A percentile compares a stretch with the other conserved stretches of the same genome.
Conservation (phyloP, 768 basidiomycete species). For the Boletus patriciae region DNA sequence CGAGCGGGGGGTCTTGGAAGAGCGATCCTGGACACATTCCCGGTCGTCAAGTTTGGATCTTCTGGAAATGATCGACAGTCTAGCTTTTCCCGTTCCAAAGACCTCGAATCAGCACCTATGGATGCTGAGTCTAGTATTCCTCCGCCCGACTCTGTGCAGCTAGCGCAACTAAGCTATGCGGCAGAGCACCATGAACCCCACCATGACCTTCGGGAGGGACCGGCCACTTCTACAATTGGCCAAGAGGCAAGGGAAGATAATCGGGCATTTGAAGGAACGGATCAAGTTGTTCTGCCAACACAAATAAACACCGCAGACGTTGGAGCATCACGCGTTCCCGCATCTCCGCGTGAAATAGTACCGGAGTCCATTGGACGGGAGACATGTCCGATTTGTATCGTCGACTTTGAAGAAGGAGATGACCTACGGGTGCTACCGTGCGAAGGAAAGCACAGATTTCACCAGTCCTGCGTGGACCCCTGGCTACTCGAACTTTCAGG, state of each 20-base stretch:
- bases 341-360: conserved; percentile 27
- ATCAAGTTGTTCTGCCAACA: conserved; percentile 5
- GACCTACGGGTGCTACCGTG: conserved; percentile 89
- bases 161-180: conserved; percentile 3
- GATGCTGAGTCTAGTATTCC: background rate
- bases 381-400: conserved; percentile 93
- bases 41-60: conserved; percentile 80
- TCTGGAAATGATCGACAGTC: conserved; percentile 18
- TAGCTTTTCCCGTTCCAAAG: conserved; percentile 25
- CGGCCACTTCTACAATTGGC: background rate
- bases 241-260: conserved; percentile 3
- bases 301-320: background rate
- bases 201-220: background rate
- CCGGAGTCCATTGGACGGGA: conserved; percentile 74
- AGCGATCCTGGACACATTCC: conserved; percentile 95
- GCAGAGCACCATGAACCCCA: background rate
- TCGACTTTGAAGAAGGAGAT: conserved; percentile 93
- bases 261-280: background rate
- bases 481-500: conserved; percentile 90
- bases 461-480: conserved; percentile 86
- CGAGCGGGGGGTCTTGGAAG: conserved; percentile 84
- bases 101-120: conserved; percentile 30
- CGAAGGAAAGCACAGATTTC: conserved; percentile 88
- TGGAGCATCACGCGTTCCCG: background rate
- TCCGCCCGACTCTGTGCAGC: conserved; percentile 11